Evolutionary conservation across 495 filamentous ascomycete genomes (phyloP).

Genomic region (Patellaria atrata): DNA sequence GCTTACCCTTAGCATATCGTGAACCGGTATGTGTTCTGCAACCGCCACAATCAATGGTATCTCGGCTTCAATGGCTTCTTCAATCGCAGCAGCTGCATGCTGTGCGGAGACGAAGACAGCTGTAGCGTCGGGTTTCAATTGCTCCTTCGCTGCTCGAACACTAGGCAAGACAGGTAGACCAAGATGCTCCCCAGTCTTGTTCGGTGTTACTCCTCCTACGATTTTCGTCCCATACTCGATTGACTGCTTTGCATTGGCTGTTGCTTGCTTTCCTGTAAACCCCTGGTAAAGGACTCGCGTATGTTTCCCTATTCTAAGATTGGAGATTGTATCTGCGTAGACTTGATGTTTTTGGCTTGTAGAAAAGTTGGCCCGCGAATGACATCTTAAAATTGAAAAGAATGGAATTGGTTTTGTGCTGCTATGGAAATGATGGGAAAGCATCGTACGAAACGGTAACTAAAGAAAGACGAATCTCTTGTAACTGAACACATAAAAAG

Average conservation of each 20-base stretch:
- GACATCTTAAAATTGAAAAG: background rate
- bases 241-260: slow-evolving; percentile 69
- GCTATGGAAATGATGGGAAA: slow-evolving; percentile 2
- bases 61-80: slow-evolving; percentile 79
- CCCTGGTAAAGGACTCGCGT: slow-evolving; percentile 81
- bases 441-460: slow-evolving; percentile 3
- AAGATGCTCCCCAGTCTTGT: slow-evolving; percentile 62
- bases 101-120: slow-evolving; percentile 76
- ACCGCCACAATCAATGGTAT: slow-evolving; percentile 80
- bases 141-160: slow-evolving; percentile 56
- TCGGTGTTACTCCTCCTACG: slow-evolving; percentile 73
- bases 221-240: slow-evolving; percentile 78
- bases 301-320: slow-evolving; percentile 63
- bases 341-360: slow-evolving; percentile 23
- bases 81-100: slow-evolving; percentile 62
- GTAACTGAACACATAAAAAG: too few relatives aligned
- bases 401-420: background rate
- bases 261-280: slow-evolving; percentile 68
- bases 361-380: slow-evolving; percentile 27
- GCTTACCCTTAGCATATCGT: slow-evolving; percentile 67
- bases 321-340: slow-evolving; percentile 54
- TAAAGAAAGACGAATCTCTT: background rate
- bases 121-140: slow-evolving; percentile 69
- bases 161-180: slow-evolving; percentile 65
- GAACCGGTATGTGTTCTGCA: slow-evolving; percentile 79